Conservation (phyloP, 164 flowering plant genomes). For the Buxus sempervirens region DNA sequence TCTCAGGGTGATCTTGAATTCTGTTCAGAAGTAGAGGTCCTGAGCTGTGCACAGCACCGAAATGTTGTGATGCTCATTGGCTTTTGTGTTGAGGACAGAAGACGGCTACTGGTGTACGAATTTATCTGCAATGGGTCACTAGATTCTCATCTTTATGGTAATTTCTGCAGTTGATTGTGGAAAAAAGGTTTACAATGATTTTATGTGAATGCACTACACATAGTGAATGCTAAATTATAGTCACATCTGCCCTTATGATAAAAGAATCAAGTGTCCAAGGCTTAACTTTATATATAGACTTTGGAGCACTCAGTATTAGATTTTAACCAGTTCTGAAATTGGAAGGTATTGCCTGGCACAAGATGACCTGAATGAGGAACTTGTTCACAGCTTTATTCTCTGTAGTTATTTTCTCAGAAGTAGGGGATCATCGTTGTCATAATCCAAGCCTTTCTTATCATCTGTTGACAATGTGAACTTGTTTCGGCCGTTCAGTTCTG, state of each 20-base stretch:
- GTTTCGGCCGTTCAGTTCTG: background rate
- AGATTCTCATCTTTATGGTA: constrained; percentile 94
- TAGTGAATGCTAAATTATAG: too few relatives aligned
- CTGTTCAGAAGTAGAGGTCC: constrained; percentile 90
- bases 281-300: background rate
- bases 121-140: constrained; percentile 92
- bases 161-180: background rate
- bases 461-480: too few relatives aligned
- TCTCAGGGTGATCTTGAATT: constrained; percentile 91
- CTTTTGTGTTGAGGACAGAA: constrained; percentile 76
- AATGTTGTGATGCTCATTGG: constrained; percentile 96
- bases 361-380: background rate
- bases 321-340: background rate
- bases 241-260: background rate
- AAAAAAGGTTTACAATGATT: background rate
- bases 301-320: background rate
- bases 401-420: too few relatives aligned
- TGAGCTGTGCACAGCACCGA: constrained; percentile 97
- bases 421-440: too few relatives aligned
- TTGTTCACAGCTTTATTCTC: background rate
- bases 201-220: background rate
- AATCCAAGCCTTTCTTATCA: too few relatives aligned
- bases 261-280: background rate
- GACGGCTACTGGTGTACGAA: constrained; percentile 87
- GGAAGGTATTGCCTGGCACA: background rate